Evolutionary conservation across 192 early-diverging fungal species (phyloP).

Genomic region (Helicostylum pulchrum): DNA sequence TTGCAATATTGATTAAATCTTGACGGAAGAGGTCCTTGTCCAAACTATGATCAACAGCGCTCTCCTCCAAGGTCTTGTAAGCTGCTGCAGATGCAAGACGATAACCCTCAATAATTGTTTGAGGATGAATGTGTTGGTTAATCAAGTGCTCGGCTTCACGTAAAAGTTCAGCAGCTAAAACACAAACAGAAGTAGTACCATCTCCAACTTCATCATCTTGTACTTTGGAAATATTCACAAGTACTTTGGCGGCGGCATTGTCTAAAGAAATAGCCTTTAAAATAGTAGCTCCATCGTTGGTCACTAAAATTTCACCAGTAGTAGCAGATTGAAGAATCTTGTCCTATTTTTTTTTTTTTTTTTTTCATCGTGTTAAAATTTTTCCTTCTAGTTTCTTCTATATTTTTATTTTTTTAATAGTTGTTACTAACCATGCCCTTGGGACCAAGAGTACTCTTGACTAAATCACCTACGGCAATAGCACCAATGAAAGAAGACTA

Average conservation of each 20-base stretch:
- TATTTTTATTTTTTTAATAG: neutral
- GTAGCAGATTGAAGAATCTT: conserved; percentile 96
- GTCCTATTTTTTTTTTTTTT: conserved; percentile 56
- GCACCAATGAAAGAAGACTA: conserved; percentile 95
- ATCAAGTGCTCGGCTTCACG: conserved; percentile 91
- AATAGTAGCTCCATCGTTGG: conserved; percentile 99
- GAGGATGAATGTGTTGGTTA: conserved; percentile 94
- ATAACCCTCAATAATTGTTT: conserved; percentile 96
- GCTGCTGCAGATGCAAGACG: conserved; percentile 83
- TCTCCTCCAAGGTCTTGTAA: conserved; percentile 74
- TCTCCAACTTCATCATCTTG: conserved; percentile 99
- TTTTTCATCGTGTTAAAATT: neutral
- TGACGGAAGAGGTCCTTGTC: conserved; percentile 72
- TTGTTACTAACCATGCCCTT: conserved; percentile 85
- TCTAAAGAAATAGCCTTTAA: conserved; percentile 96
- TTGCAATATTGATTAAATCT: conserved; percentile 96
- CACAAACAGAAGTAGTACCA: conserved; percentile 98
- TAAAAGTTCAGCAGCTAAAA: conserved; percentile 93
- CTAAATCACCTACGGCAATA: conserved; percentile 97
- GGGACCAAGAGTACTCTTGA: conserved; percentile 95
- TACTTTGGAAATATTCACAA: conserved; percentile 98
- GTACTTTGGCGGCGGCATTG: conserved; percentile 96
- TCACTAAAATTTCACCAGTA: conserved; percentile 84
- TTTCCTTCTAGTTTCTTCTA: too few relatives aligned
- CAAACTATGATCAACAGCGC: conserved; percentile 76